Conservation (phyloP, 352 stramenopile genomes). For the Globisporangium parvum region DNA sequence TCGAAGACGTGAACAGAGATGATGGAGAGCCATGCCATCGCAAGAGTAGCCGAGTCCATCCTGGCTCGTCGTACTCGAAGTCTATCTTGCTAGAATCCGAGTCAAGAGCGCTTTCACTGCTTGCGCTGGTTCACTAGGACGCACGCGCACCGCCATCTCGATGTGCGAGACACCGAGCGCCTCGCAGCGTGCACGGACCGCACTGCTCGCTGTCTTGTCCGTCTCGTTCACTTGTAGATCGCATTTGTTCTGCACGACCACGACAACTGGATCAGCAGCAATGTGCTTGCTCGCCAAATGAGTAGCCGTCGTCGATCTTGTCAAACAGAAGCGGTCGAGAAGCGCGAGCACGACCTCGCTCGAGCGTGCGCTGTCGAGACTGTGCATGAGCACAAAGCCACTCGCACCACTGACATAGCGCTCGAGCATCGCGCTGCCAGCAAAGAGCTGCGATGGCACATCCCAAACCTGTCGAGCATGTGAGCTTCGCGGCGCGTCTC, state of each 20-base stretch:
- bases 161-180: not conserved
- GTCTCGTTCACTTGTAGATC: not conserved
- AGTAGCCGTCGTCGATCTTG: not conserved
- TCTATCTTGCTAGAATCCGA: not conserved
- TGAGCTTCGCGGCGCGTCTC: not conserved
- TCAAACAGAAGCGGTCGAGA: not conserved
- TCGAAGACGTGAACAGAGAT: too few relatives aligned
- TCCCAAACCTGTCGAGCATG: conserved; percentile 44
- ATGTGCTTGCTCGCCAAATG: not conserved
- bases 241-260: conserved; percentile 8
- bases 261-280: not conserved
- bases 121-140: not conserved
- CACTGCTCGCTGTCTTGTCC: not conserved
- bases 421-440: conserved; percentile 33
- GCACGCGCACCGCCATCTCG: not conserved
- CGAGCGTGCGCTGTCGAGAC: conserved; percentile 10
- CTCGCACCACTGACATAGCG: conserved; percentile 31
- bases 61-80: not conserved
- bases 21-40: too few relatives aligned
- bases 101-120: not conserved
- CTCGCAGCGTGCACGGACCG: not conserved
- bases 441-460: conserved; percentile 43
- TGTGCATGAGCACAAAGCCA: conserved; percentile 42
- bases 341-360: conserved; percentile 3
- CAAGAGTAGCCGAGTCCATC: too few relatives aligned